Evolutionary conservation across 2,329 filamentous ascomycete species (phyloP).

Genomic region (Zelopaecilomyces penicillatus): DNA sequence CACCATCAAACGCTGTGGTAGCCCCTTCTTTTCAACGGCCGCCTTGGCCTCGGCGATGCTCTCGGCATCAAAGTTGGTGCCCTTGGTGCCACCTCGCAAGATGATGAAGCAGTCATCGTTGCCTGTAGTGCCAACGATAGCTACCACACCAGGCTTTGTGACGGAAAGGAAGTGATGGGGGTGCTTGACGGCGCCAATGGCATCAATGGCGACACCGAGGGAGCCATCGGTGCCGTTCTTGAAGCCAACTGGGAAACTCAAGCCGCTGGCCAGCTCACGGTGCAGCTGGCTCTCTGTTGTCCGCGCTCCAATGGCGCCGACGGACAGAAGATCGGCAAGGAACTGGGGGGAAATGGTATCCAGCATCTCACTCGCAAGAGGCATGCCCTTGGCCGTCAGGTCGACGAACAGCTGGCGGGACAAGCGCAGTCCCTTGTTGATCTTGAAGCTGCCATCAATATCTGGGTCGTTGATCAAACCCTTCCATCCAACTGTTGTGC

Average conservation of each 20-base stretch:
- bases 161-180: conserved; percentile 96
- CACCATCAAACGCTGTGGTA: conserved; percentile 79
- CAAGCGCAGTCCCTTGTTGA: conserved; percentile 89
- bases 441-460: conserved; percentile 97
- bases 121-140: conserved; percentile 87
- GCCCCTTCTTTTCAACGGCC: conserved; percentile 64
- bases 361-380: conserved; percentile 93
- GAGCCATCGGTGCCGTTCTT: conserved; percentile 98
- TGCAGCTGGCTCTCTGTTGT: conserved; percentile 96
- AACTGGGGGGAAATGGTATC: conserved; percentile 98
- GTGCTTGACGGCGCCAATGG: conserved; percentile 84
- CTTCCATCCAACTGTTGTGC: conserved; percentile 98
- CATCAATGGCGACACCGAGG: conserved; percentile 83
- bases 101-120: conserved; percentile 98
- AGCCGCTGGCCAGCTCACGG: conserved; percentile 83
- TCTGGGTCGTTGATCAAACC: conserved; percentile 97
- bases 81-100: conserved; percentile 81
- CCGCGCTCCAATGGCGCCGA: conserved; percentile 89
- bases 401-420: conserved; percentile 89
- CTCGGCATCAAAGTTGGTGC: conserved; percentile 85
- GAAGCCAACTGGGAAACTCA: conserved; percentile 97
- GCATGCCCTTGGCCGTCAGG: conserved; percentile 86
- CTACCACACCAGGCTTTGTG: conserved; percentile 90
- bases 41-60: conserved; percentile 79
- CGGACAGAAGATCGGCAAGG: conserved; percentile 81